Conservation (phyloP, 108 stramenopile species). For the Skeletonema tropicum region DNA sequence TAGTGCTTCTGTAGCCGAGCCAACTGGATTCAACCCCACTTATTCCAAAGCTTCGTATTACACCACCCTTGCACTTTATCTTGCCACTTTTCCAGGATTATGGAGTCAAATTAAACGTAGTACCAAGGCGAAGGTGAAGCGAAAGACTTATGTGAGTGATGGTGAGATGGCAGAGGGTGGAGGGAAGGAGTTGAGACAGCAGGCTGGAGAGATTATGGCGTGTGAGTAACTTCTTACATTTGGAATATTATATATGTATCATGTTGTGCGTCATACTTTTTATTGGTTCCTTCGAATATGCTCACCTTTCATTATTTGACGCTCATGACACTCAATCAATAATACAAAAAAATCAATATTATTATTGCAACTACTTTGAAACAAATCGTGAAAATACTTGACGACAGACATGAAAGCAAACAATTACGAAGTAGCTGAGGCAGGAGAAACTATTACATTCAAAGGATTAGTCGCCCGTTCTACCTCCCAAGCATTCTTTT, state of each 20-base stretch:
- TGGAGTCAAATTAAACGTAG: constrained; percentile 91
- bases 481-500: constrained; percentile 88
- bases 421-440: constrained; percentile 92
- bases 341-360: neutral
- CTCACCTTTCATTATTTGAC: neutral
- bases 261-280: neutral
- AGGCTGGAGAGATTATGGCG: constrained; percentile 96
- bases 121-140: constrained; percentile 89
- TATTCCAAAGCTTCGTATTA: constrained; percentile 91
- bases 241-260: too few species aligned
- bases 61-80: constrained; percentile 89
- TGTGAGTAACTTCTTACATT: constrained; percentile 51
- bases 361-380: neutral
- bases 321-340: neutral
- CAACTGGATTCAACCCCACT: constrained; percentile 34
- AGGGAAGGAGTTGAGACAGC: constrained; percentile 70
- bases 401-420: constrained; percentile 90
- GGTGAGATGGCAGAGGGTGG: constrained; percentile 54
- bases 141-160: constrained; percentile 80
- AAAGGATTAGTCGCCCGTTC: constrained; percentile 84
- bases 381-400: neutral
- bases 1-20: neutral
- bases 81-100: constrained; percentile 88
- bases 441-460: constrained; percentile 93
- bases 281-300: neutral